Percentiles rank a stretch among this genome's conserved stretches.
Evolutionary conservation across 163 green algal genomes (phyloP).

Genomic region (Smithsoniella earleae): DNA sequence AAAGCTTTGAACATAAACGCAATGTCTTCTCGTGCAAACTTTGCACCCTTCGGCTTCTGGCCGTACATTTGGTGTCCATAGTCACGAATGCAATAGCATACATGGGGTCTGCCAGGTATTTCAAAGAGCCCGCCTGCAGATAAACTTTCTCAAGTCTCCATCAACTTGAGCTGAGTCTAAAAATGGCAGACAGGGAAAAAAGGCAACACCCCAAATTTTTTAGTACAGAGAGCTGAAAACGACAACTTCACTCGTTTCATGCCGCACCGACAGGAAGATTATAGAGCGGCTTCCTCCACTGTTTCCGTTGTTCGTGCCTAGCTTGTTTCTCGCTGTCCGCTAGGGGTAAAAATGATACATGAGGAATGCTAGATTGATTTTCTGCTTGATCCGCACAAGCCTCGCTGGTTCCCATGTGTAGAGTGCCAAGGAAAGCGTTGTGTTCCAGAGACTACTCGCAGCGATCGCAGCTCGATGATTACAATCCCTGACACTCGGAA

Average conservation of each 20-base stretch:
- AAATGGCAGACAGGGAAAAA: too few relatives aligned
- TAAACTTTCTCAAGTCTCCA: too few relatives aligned
- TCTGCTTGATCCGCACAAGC: too few relatives aligned
- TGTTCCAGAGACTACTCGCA: too few relatives aligned
- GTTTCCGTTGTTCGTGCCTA: constrained; percentile 5
- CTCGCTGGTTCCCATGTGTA: too few relatives aligned
- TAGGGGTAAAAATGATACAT: background rate
- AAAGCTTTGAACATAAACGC: constrained; percentile 23
- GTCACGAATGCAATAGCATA: background rate
- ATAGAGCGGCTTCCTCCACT: constrained; percentile 13
- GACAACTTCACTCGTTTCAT: background rate
- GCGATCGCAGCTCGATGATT: too few relatives aligned
- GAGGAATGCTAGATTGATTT: background rate
- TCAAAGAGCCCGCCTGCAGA: constrained; percentile 19
- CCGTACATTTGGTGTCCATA: constrained; percentile 16
- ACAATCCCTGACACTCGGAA: too few relatives aligned
- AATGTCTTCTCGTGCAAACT: constrained; percentile 18
- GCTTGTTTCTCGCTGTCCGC: constrained; percentile 2
- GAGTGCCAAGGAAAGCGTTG: too few relatives aligned
- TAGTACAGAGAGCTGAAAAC: background rate
- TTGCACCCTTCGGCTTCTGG: background rate
- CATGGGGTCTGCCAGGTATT: background rate
- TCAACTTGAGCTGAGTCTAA: too few relatives aligned
- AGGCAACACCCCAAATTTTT: background rate
- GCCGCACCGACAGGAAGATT: background rate